Conservation (phyloP, 257 asterid species). For the Scutellaria baicalensis region DNA sequence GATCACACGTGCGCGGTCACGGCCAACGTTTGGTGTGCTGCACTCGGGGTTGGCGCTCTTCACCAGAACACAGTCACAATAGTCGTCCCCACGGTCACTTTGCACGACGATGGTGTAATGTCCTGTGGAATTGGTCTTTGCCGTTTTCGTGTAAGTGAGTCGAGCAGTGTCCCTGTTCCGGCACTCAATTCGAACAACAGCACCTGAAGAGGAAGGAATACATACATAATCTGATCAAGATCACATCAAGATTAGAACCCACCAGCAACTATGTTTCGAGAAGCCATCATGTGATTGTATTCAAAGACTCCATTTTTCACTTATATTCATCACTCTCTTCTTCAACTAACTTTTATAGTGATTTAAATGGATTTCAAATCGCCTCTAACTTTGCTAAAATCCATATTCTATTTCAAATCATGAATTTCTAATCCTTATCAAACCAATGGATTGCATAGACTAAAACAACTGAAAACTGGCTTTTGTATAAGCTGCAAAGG, state of each 20-base stretch:
- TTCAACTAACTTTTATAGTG: too few species aligned
- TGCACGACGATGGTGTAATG: conserved; percentile 16
- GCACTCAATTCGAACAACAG: conserved; percentile 39
- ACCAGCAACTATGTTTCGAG: not conserved
- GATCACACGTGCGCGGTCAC: conserved; percentile 43
- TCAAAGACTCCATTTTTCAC: too few species aligned
- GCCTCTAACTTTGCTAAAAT: too few species aligned
- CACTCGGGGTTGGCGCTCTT: conserved; percentile 36
- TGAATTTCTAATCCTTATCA: too few species aligned
- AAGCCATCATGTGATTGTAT: not conserved
- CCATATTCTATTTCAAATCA: too few species aligned
- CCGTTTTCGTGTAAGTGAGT: conserved; percentile 19
- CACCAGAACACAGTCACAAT: conserved; percentile 30
- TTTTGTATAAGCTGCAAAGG: not conserved
- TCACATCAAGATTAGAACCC: not conserved
- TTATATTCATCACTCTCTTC: too few species aligned
- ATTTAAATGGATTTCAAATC: not conserved
- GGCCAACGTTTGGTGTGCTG: conserved; percentile 27
- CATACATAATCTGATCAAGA: not conserved
- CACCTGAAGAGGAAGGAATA: conserved; percentile 18
- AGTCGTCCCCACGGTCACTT: conserved; percentile 31
- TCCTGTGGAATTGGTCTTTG: conserved; percentile 29
- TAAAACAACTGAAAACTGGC: too few species aligned
- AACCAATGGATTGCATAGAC: too few species aligned
- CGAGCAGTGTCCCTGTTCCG: conserved; percentile 10